Conservation (phyloP, 2,329 filamentous ascomycete genomes). For the Epichloe gansuensis region DNA sequence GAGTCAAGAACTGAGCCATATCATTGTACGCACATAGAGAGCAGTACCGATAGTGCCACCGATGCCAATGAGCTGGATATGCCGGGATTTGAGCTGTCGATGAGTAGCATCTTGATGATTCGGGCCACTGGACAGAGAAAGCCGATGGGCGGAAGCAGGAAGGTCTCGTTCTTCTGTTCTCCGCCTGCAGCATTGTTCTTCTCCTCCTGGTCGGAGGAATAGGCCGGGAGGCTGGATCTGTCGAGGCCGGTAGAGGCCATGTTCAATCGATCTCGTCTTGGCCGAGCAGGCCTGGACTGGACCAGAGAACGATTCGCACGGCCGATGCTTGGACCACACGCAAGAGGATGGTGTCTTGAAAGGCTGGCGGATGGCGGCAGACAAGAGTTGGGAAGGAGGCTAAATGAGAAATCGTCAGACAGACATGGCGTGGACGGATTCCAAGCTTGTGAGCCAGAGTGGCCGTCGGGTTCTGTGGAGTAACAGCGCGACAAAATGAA, state of each 20-base stretch:
- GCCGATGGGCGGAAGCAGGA: background rate
- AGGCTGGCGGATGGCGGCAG: background rate
- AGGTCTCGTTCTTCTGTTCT: background rate
- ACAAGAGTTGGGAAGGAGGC: background rate
- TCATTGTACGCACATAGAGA: constrained; percentile 32
- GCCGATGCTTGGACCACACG: background rate
- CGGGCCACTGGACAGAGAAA: constrained; percentile 10
- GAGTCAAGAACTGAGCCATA: background rate
- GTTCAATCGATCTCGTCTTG: background rate
- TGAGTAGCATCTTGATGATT: constrained; percentile 30
- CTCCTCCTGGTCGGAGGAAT: constrained; percentile 15
- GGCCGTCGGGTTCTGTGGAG: background rate
- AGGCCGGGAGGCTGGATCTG: constrained; percentile 10
- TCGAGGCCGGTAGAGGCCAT: constrained; percentile 15
- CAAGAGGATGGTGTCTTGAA: background rate
- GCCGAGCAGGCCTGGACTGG: background rate
- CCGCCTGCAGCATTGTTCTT: background rate
- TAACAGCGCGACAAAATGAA: no score
- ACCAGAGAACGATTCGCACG: background rate
- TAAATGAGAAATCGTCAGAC: background rate
- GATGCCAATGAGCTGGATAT: constrained; percentile 50
- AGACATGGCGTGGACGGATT: background rate
- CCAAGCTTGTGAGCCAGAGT: background rate
- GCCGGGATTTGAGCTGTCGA: constrained; percentile 40
- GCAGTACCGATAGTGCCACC: constrained; percentile 54